Percentiles rank a stretch among this genome's conserved stretches.
These are phyloP conservation scores for Mycogone perniciosa DNA, from an alignment of 2,329 filamentous ascomycete genomes.

Conservation along the genomic window DNA sequence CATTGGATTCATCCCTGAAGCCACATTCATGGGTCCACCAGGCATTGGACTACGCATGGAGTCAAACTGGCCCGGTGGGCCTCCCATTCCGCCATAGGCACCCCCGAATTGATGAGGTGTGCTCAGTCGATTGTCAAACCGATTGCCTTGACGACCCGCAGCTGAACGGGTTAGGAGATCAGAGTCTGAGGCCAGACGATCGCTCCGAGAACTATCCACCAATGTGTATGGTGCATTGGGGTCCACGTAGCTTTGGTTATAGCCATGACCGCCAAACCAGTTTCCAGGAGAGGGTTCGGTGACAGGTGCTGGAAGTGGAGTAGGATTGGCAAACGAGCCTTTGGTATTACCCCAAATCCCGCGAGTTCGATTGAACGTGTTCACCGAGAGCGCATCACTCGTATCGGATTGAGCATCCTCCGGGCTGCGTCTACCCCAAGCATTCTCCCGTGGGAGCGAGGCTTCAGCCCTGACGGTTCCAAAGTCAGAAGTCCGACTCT, in stretches of 20 bases:
- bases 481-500: constrained; percentile 46
- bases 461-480: constrained; percentile 17
- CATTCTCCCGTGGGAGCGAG: constrained; percentile 32
- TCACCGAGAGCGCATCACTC: constrained; percentile 47
- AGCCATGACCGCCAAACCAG: constrained; percentile 42
- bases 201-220: constrained; percentile 38
- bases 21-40: constrained; percentile 26
- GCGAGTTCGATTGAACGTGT: constrained; percentile 47
- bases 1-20: constrained; percentile 32
- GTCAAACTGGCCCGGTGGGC: constrained; percentile 30
- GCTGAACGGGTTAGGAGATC: constrained; percentile 41
- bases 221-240: constrained; percentile 27
- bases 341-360: constrained; percentile 52
- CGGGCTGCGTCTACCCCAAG: constrained; percentile 40
- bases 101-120: constrained; percentile 28
- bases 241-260: constrained; percentile 37
- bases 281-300: constrained; percentile 29
- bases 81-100: constrained; percentile 27
- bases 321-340: constrained; percentile 28
- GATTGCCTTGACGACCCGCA: constrained; percentile 38
- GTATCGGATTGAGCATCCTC: constrained; percentile 54
- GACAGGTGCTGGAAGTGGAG: constrained; percentile 30
- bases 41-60: constrained; percentile 29
- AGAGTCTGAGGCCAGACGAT: constrained; percentile 43
- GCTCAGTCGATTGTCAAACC: constrained; percentile 41